Conservation (phyloP, 495 filamentous ascomycete species). For the Talaromyces liani region DNA sequence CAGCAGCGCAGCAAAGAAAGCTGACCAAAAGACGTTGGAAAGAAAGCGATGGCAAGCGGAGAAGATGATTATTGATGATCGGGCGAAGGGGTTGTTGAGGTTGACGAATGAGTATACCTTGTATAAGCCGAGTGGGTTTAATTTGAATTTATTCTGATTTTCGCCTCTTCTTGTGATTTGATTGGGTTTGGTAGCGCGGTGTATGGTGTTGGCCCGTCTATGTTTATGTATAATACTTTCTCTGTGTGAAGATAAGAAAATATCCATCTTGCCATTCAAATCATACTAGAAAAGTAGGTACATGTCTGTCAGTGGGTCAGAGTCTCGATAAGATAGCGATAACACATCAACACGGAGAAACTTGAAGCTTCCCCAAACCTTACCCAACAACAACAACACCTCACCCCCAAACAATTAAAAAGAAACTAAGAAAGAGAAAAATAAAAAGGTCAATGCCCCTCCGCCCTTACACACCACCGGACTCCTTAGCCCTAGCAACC, state of each 20-base stretch:
- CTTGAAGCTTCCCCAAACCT: not conserved
- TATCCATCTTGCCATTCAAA: not conserved
- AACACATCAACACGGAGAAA: not conserved
- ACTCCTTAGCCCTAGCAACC: not conserved
- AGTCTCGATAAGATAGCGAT: not conserved
- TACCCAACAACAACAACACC: too few relatives aligned
- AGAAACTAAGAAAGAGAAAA: too few relatives aligned
- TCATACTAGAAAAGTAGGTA: not conserved
- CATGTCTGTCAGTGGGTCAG: not conserved
- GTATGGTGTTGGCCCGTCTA: not conserved
- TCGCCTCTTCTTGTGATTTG: not conserved
- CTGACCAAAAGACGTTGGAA: constrained; percentile 21
- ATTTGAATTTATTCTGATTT: constrained; percentile 3
- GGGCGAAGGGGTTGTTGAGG: constrained; percentile 26
- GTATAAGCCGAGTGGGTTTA: constrained; percentile 35
- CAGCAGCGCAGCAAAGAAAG: constrained; percentile 12
- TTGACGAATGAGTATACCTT: constrained; percentile 29
- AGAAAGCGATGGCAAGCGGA: constrained; percentile 35
- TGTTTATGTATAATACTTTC: not conserved
- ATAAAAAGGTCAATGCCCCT: constrained; percentile 7
- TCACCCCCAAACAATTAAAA: too few relatives aligned
- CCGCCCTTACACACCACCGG: not conserved
- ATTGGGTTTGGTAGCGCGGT: not conserved
- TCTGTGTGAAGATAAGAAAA: not conserved
- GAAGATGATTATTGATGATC: constrained; percentile 31